Percentiles rank a stretch among this genome's conserved stretches.
Conservation (phyloP, 2,329 filamentous ascomycete genomes). For the Eutypa lata region DNA sequence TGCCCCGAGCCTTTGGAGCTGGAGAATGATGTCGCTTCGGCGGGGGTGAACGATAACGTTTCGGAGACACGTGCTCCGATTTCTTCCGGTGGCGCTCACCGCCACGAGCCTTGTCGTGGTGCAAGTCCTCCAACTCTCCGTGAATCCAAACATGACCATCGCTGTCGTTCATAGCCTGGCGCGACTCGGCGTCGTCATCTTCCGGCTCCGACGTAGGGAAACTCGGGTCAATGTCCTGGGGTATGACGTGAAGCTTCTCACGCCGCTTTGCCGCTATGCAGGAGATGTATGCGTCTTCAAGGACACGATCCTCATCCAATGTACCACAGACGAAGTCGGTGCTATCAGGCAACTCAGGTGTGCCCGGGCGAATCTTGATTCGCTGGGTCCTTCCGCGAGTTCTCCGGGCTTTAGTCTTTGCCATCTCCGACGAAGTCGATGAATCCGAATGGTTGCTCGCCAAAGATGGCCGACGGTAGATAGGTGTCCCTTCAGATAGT, state of each 20-base stretch:
- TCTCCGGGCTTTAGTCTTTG: conserved; percentile 27
- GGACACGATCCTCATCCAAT: conserved; percentile 86
- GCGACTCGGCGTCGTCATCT: conserved; percentile 74
- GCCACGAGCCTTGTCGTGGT: conserved; percentile 54
- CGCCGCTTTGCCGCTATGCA: conserved; percentile 78
- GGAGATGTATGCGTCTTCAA: conserved; percentile 91
- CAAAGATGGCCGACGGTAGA: conserved; percentile 37
- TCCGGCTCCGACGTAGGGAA: conserved; percentile 95
- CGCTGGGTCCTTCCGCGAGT: conserved; percentile 32
- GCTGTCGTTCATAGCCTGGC: conserved; percentile 56
- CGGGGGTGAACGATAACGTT: conserved; percentile 56
- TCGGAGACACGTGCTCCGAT: conserved; percentile 53
- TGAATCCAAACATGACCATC: conserved; percentile 69
- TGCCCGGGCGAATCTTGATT: conserved; percentile 61
- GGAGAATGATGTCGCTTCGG: conserved; percentile 48
- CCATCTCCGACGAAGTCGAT: conserved; percentile 49
- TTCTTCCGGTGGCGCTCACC: conserved; percentile 49
- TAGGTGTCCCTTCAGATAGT: conserved; percentile 32
- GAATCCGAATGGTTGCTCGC: conserved; percentile 56
- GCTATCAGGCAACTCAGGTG: conserved; percentile 88
- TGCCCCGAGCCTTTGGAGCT: conserved; percentile 46
- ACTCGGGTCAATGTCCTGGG: conserved; percentile 97
- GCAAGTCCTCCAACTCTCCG: conserved; percentile 66
- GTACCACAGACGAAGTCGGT: conserved; percentile 99
- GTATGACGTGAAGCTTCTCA: conserved; percentile 76